Evolutionary conservation across 2,329 filamentous ascomycete genomes (phyloP).

Genomic region (Monilinia polystroma): DNA sequence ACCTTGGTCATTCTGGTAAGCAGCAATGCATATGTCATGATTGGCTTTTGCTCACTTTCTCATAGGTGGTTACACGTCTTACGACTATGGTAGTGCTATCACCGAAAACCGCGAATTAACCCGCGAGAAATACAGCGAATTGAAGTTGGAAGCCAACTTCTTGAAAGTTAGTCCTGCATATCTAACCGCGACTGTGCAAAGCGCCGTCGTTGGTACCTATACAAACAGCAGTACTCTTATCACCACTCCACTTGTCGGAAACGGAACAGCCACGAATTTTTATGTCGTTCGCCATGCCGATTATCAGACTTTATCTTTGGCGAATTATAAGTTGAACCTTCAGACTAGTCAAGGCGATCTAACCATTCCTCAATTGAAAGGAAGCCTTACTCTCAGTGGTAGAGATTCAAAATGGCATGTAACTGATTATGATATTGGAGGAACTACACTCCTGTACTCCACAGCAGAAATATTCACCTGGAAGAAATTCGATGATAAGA

Average conservation of each 20-base stretch:
- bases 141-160: slow-evolving; percentile 76
- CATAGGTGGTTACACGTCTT: slow-evolving; percentile 57
- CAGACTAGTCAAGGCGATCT: slow-evolving; percentile 57
- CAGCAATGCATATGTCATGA: neutral
- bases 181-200: slow-evolving; percentile 56
- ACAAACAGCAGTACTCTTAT: slow-evolving; percentile 50
- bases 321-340: slow-evolving; percentile 63
- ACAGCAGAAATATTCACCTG: slow-evolving; percentile 70
- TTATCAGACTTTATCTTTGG: slow-evolving; percentile 58
- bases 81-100: slow-evolving; percentile 61
- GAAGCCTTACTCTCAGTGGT: slow-evolving; percentile 56
- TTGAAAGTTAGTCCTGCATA: slow-evolving; percentile 70
- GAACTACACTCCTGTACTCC: slow-evolving; percentile 61
- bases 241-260: slow-evolving; percentile 60
- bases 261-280: slow-evolving; percentile 56
- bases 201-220: slow-evolving; percentile 47
- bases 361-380: slow-evolving; percentile 58
- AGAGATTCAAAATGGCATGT: slow-evolving; percentile 68
- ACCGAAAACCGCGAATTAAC: slow-evolving; percentile 66
- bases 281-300: slow-evolving; percentile 66
- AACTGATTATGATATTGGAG: slow-evolving; percentile 63
- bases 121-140: slow-evolving; percentile 76
- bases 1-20: slow-evolving; percentile 60
- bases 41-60: slow-evolving; percentile 1
- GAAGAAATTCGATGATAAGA: slow-evolving; percentile 60